Percentiles rank a stretch among this genome's conserved stretches.
These are phyloP conservation scores for Tolypocladium paradoxum DNA, from an alignment of 2,329 filamentous ascomycete species.

Conservation along the genomic window DNA sequence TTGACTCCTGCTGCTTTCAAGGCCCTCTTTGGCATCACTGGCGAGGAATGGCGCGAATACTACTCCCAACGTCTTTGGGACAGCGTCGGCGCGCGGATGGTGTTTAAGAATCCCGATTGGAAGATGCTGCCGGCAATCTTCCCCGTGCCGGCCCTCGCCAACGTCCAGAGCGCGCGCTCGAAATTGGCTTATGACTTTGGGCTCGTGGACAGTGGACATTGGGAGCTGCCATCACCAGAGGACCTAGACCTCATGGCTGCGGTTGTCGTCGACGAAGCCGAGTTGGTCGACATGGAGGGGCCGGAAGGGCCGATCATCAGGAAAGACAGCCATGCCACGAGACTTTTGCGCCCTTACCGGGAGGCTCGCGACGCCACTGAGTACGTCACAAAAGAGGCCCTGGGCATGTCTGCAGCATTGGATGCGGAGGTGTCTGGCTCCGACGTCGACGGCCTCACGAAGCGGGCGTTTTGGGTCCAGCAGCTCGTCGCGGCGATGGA, in stretches of 20 bases:
- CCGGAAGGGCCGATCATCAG: background rate
- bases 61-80: slow-evolving; percentile 16
- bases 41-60: slow-evolving; percentile 16
- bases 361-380: background rate
- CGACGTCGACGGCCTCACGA: slow-evolving; percentile 8
- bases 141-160: background rate
- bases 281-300: background rate
- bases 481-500: slow-evolving; percentile 10
- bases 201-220: background rate
- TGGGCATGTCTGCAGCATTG: slow-evolving; percentile 3
- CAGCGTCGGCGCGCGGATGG: slow-evolving; percentile 14
- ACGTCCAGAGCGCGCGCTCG: background rate
- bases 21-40: slow-evolving; percentile 10
- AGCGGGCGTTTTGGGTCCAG: slow-evolving; percentile 18
- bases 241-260: background rate
- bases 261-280: background rate
- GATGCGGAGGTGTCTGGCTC: slow-evolving; percentile 5
- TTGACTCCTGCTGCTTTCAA: slow-evolving; percentile 6
- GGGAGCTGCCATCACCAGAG: background rate
- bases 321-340: background rate
- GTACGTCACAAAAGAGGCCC: background rate
- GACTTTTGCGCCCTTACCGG: background rate
- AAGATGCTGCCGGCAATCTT: slow-evolving; percentile 11
- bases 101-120: slow-evolving; percentile 14
- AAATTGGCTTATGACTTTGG: background rate